Evolutionary conservation across 202 grass and related monocot species (phyloP), one percentile per base, ranked within the genome.

Genomic region (Saccharum hybrid): DNA sequence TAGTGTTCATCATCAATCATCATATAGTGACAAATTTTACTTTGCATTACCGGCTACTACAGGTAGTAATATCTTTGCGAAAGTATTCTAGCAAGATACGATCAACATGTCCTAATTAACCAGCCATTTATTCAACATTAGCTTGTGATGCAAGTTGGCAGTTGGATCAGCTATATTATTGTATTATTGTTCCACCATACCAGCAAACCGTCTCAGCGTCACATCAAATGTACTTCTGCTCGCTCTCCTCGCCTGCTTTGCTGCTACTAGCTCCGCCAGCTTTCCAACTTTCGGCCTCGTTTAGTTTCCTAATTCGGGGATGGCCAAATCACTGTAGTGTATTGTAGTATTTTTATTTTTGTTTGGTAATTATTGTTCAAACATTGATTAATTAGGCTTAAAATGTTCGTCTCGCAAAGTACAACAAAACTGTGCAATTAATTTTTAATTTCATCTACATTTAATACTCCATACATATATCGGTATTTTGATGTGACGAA

Each of bases 131-230:
- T 33, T 19, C 45, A 49, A 9, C 73, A 38, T 71, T 72, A 66
- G 67, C 15, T 21, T 68, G 46, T 64, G 49, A 48, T 59, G 33
- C 74, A 90, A 78, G 74, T 86, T 82, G 83, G 72, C 76, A 73
- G 48, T 76, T 43, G 48, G 78, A 46, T 68, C 21, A 81, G 26
- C 1, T 81, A 81, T 40, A 71, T 49, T 16, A 49, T 48, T 48
- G 45, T 48, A 46, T 30, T 76, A 78, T 86, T 23, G 14, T 15
- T 10, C 3, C 59, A 84, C 73, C 30, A 38, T 14, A 84, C 21
- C 60, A 30, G 60, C 60, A 74, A 88, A 49, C 28, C 81, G 60
- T 26, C 68, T 82, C 40, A 52, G n/a, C 34, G 78, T 82, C 52
- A 30, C 83, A 26, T 79, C 86, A 79, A 2, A 78, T 68, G 67